Evolutionary conservation across 129 eudicot species (phyloP).

Genomic region (Calendula officinalis): DNA sequence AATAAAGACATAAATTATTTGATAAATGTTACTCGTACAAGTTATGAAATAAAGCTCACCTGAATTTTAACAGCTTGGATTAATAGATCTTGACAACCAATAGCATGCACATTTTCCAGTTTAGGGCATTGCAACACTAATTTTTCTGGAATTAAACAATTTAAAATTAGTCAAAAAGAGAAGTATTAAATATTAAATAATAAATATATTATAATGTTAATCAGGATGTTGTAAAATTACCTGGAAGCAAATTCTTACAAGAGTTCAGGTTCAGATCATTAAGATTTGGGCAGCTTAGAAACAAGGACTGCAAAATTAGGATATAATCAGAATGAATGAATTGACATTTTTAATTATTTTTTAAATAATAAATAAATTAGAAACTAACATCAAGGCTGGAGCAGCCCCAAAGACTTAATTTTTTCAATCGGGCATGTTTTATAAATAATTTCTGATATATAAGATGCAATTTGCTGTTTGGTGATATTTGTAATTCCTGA

Average conservation of each 20-base stretch:
- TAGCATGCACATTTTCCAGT: constrained; percentile 74
- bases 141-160: constrained; percentile 48
- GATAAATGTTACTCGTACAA: background rate
- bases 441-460: constrained; percentile 79
- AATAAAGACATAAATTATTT: background rate
- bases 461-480: constrained; percentile 58
- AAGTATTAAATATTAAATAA: background rate
- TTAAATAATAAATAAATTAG: background rate
- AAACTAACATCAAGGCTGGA: constrained; percentile 93
- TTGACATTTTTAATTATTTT: too few species aligned
- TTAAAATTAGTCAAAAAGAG: background rate
- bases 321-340: constrained; percentile 10
- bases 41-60: constrained; percentile 37
- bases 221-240: constrained; percentile 32
- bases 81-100: constrained; percentile 59
- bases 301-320: constrained; percentile 64
- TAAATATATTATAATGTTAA: background rate
- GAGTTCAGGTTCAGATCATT: constrained; percentile 76
- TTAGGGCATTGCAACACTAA: constrained; percentile 83
- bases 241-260: constrained; percentile 78
- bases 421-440: constrained; percentile 78
- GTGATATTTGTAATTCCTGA: constrained; percentile 38
- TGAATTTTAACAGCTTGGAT: constrained; percentile 63
- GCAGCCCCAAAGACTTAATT: constrained; percentile 97
- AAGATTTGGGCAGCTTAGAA: constrained; percentile 87